A percentile compares a stretch with the other conserved stretches of the same genome.
These are phyloP conservation scores for Populus deltoides DNA, from an alignment of 345 rosid species.

Conservation along the genomic window DNA sequence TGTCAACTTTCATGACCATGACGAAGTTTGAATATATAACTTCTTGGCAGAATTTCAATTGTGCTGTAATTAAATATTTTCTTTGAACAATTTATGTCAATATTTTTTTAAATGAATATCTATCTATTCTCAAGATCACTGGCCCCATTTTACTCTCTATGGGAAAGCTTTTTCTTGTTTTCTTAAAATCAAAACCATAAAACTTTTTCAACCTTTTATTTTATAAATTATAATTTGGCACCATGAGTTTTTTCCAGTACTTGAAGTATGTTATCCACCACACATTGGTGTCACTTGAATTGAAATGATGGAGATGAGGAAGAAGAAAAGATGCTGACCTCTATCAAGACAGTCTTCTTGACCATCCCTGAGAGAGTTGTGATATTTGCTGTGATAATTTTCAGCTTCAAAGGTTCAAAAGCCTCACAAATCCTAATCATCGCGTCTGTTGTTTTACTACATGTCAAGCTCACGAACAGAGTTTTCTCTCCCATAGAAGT, in stretches of 20 bases:
- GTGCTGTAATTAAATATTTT: no score
- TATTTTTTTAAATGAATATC: no score
- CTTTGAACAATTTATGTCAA: no score
- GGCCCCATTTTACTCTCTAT: no score
- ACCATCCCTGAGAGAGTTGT: constrained; percentile 71
- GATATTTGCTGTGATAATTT: constrained; percentile 69
- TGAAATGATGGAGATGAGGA: background rate
- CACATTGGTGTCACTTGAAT: background rate
- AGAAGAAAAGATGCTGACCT: constrained; percentile 45
- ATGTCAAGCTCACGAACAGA: constrained; percentile 73
- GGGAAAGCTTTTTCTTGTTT: no score
- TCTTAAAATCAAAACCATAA: no score
- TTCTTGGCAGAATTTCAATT: background rate
- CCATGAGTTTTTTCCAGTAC: no score
- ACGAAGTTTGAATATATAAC: background rate
- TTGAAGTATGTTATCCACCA: no score
- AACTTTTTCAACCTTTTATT: no score
- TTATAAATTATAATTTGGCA: no score
- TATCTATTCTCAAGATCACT: background rate
- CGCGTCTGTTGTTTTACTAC: constrained; percentile 69
- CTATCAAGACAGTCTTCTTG: constrained; percentile 68
- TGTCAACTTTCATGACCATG: background rate
- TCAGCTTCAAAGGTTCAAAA: constrained; percentile 76
- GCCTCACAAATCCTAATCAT: constrained; percentile 81
- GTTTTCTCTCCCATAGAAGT: constrained; percentile 69